Evolutionary conservation across 345 rosid genomes (phyloP), one percentile per base, ranked within the genome.

Genomic region (Cardiospermum halicacabum): DNA sequence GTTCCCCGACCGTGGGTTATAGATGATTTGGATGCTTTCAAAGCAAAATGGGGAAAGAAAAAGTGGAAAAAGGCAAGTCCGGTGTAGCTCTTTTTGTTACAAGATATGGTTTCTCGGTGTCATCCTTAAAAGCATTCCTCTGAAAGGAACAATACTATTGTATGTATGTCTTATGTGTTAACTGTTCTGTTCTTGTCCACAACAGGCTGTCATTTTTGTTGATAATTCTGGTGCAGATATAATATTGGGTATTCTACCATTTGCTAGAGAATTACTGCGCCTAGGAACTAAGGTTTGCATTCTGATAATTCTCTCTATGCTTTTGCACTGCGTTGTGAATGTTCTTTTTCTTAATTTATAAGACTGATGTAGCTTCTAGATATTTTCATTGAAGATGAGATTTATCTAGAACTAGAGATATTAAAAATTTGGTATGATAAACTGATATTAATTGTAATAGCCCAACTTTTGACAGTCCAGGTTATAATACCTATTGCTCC

Each of bases 171-270:
- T 49, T 13, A 54, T 60, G 42, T 28, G 30, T 58, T 74, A 64
- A 84, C 21, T 66, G 49, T 53, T 56, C 48, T 49, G 60, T 58
- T 65, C 36, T 61, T 67, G 75, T 59, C 43, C 63, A 31, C 70
- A 63, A 31, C 90, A 94, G 99, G 96, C 85, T 55, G 75, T 89
- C 72, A 95, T 95, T 65, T 95, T 87, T 82, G 96, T 91, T 57
- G 97, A 95, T 70, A 91, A 95, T 74, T 91, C 99, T 75, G 97
- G 99, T 66, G 99, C 99, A 22, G 97, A 95, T 80, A 85, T 95
- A 34, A 82, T 95, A 74, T 76, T 91, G 84, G 99, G 99, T 60
- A 86, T 95, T 62, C 77, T 95, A 51, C 97, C 97, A 8, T 91
- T 95, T 67, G 90, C 89, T 32, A 91, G 99, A 76, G 99, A 95